These are phyloP conservation scores for Beauveria pseudobassiana DNA, from an alignment of 2,329 filamentous ascomycete genomes.

Conservation along the genomic window DNA sequence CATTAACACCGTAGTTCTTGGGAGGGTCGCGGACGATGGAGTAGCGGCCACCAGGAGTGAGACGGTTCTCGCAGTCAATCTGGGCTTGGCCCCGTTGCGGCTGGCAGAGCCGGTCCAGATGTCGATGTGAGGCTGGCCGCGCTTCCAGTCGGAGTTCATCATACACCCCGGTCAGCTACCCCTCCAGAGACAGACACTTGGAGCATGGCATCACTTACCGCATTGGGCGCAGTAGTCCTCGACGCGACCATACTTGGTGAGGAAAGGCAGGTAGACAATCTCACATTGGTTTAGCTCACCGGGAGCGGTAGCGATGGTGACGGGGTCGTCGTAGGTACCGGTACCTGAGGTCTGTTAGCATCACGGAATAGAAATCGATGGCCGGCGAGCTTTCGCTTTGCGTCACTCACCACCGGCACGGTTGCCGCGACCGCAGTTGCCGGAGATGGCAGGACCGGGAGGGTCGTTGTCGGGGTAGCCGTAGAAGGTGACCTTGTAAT, in stretches of 20 bases:
- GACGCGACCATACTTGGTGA: slow-evolving; percentile 17
- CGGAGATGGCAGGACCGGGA: slow-evolving; percentile 14
- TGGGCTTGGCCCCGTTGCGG: slow-evolving; percentile 16
- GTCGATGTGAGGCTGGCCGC: slow-evolving; percentile 17
- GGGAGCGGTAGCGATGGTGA: slow-evolving; percentile 17
- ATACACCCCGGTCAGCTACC: background rate
- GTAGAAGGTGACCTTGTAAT: slow-evolving; percentile 17
- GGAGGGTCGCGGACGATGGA: slow-evolving; percentile 17
- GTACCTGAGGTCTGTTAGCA: slow-evolving; percentile 7
- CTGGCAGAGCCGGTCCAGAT: slow-evolving; percentile 17
- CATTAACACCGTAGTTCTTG: slow-evolving; percentile 17
- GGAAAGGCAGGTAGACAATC: slow-evolving; percentile 17
- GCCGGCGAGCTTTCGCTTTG: background rate
- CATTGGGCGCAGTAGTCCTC: slow-evolving; percentile 17
- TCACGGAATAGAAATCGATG: background rate
- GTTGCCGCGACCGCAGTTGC: slow-evolving; percentile 16
- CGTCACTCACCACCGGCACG: slow-evolving; percentile 13
- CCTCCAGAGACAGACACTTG: no score
- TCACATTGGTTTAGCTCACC: slow-evolving; percentile 17
- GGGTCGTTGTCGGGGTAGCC: slow-evolving; percentile 17
- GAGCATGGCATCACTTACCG: slow-evolving; percentile 7
- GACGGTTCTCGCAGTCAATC: slow-evolving; percentile 17
- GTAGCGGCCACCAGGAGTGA: slow-evolving; percentile 16
- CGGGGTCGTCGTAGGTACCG: slow-evolving; percentile 17
- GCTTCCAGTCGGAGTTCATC: slow-evolving; percentile 9